Evolutionary conservation across 2,329 filamentous ascomycete species (phyloP), one percentile per base, ranked within the genome.

Genomic region (Cadophora sp.): DNA sequence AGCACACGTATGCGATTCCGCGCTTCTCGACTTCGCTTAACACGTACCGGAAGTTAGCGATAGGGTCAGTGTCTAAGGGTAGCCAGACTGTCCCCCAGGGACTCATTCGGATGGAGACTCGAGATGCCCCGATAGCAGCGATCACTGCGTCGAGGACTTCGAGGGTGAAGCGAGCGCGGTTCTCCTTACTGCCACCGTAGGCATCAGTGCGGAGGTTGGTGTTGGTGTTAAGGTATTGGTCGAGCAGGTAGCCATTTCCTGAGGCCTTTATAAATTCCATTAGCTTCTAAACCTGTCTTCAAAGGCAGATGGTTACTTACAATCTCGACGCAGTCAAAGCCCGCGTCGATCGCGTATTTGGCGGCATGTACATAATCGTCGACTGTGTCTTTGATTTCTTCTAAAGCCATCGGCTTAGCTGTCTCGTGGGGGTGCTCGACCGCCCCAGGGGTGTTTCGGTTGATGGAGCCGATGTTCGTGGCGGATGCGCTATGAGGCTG

Each of bases 81-180:
- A 71, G 66, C 24, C 68, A 53, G 6, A 70, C 68, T 2, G 62
- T 62, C 5, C 66, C 66, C 51, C 50, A 90, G 0, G 89, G 89
- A 5, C 82, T 85, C 2, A 91, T 78, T 0, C 88, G 83, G 33
- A 90, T 82, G 0, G 82, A 85, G 1, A 83, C 80, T 13, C 80
- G 79, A 1, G 86, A 81, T 0, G 82, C 73, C 0, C 87, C 87
- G 9, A 85, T 77, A 0, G 83, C 82, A 0, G 79, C 75, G 0
- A 78, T 60, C 1, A 81, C 79, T 69, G 87, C 86, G 16, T 79
- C 78, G 62, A 80, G 60, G 14, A 85, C 81, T 69, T 87, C 84
- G 13, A 87, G 69, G 0, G 78, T 79, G 68, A 88, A 84, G 36
- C 84, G 74, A 62, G 80, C 72, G 62, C 72, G 68, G 59, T 72